Evolutionary conservation across 768 basidiomycete species (phyloP).

Genomic region (Mycena epipterygia): DNA sequence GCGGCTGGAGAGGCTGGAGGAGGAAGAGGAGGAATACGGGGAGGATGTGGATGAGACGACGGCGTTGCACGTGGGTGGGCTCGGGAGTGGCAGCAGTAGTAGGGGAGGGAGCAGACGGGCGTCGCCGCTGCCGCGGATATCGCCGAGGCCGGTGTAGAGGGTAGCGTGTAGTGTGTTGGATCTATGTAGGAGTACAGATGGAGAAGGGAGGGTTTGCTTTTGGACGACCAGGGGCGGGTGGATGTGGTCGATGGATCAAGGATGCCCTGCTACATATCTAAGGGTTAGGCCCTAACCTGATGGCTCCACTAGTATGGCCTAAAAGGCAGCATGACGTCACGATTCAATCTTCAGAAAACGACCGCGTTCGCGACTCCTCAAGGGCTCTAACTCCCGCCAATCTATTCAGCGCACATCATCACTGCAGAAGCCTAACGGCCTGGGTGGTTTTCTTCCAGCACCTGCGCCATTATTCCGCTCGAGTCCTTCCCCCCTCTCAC

Average conservation of each 20-base stretch:
- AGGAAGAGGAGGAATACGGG: slow-evolving; percentile 50
- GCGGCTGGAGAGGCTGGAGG: slow-evolving; percentile 73
- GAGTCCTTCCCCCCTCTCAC: slow-evolving; percentile 5
- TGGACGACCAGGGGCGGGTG: neutral
- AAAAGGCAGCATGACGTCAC: slow-evolving; percentile 1
- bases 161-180: slow-evolving; percentile 10
- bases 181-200: slow-evolving; percentile 7
- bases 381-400: slow-evolving; percentile 3
- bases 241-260: slow-evolving; percentile 17
- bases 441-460: slow-evolving; percentile 7
- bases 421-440: neutral
- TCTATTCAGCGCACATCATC: neutral
- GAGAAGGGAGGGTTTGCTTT: slow-evolving; percentile 4
- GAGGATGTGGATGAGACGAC: slow-evolving; percentile 11
- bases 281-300: no score
- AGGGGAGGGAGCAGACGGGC: slow-evolving; percentile 2
- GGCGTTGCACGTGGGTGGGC: slow-evolving; percentile 9
- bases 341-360: slow-evolving; percentile 7
- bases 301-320: no score
- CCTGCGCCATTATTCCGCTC: slow-evolving; percentile 9
- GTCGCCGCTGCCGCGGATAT: slow-evolving; percentile 18
- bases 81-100: neutral
- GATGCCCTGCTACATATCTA: slow-evolving; percentile 14
- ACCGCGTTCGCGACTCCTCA: slow-evolving; percentile 1
- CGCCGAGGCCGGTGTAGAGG: slow-evolving; percentile 20